Conservation (phyloP, 2,329 filamentous ascomycete genomes). For the Xylaria sp. region DNA sequence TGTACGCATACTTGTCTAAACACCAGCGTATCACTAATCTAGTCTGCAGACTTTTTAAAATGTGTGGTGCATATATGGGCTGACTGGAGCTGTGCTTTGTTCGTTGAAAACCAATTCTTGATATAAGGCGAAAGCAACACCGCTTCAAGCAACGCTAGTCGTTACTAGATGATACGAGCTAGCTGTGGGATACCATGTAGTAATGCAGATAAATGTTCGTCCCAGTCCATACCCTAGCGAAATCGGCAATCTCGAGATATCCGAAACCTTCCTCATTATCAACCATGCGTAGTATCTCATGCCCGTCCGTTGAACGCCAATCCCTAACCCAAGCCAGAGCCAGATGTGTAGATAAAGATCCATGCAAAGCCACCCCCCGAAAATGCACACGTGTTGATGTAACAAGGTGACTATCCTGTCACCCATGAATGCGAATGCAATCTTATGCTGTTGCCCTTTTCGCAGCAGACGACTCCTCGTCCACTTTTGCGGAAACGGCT, state of each 20-base stretch:
- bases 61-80: not conserved
- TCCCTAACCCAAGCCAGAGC: slow-evolving; percentile 39
- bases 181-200: slow-evolving; percentile 17
- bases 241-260: slow-evolving; percentile 35
- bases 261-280: slow-evolving; percentile 32
- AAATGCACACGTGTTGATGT: slow-evolving; percentile 38
- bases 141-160: slow-evolving; percentile 27
- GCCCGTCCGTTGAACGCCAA: slow-evolving; percentile 40
- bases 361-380: slow-evolving; percentile 34
- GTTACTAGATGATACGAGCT: slow-evolving; percentile 28
- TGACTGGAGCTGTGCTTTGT: not conserved
- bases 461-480: slow-evolving; percentile 52
- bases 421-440: slow-evolving; percentile 25
- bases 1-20: no score
- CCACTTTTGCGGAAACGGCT: slow-evolving; percentile 67
- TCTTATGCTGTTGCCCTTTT: slow-evolving; percentile 34
- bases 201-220: slow-evolving; percentile 28
- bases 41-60: not conserved
- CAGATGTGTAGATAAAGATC: slow-evolving; percentile 40
- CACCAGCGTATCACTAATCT: not conserved
- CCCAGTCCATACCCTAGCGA: slow-evolving; percentile 20
- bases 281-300: slow-evolving; percentile 36
- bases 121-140: slow-evolving; percentile 2
- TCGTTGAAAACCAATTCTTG: slow-evolving; percentile 4
- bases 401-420: slow-evolving; percentile 15